Percentiles rank a stretch among this genome's conserved stretches.
Conservation (phyloP, 129 eudicot species). For the Flaveria trinervia region DNA sequence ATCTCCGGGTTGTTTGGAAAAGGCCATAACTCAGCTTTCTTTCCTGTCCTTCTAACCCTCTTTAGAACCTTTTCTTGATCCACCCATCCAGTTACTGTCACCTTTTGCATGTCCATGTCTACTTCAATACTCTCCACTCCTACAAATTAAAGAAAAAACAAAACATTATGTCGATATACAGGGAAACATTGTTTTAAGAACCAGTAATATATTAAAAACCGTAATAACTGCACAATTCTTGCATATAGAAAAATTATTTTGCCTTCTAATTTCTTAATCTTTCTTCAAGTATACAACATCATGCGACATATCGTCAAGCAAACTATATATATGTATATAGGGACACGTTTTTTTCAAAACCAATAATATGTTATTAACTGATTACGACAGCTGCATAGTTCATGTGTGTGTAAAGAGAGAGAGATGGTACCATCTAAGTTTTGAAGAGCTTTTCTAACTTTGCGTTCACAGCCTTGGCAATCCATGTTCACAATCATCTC, state of each 20-base stretch:
- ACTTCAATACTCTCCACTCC: slow-evolving; percentile 79
- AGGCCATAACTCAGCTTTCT: slow-evolving; percentile 79
- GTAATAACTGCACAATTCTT: too few relatives aligned
- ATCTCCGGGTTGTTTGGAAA: slow-evolving; percentile 52
- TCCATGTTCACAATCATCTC: slow-evolving; percentile 92
- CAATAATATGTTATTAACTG: too few relatives aligned
- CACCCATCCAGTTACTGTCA: slow-evolving; percentile 70
- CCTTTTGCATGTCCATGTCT: slow-evolving; percentile 85
- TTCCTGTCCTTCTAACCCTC: slow-evolving; percentile 61
- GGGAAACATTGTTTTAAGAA: too few relatives aligned
- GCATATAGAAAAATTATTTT: too few relatives aligned
- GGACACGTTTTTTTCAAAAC: too few relatives aligned
- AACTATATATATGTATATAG: neutral
- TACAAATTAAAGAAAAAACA: slow-evolving; percentile 14
- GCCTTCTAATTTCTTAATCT: too few relatives aligned
- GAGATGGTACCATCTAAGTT: slow-evolving; percentile 56
- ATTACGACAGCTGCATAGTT: too few relatives aligned
- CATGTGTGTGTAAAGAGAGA: neutral
- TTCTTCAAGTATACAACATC: neutral
- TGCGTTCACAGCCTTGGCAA: slow-evolving; percentile 79
- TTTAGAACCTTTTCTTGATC: slow-evolving; percentile 63
- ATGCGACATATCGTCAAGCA: neutral
- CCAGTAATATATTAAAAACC: too few relatives aligned
- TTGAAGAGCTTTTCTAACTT: slow-evolving; percentile 67
- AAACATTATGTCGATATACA: too few relatives aligned